Conservation (phyloP, 2,329 filamentous ascomycete genomes). For the Alternaria dauci region DNA sequence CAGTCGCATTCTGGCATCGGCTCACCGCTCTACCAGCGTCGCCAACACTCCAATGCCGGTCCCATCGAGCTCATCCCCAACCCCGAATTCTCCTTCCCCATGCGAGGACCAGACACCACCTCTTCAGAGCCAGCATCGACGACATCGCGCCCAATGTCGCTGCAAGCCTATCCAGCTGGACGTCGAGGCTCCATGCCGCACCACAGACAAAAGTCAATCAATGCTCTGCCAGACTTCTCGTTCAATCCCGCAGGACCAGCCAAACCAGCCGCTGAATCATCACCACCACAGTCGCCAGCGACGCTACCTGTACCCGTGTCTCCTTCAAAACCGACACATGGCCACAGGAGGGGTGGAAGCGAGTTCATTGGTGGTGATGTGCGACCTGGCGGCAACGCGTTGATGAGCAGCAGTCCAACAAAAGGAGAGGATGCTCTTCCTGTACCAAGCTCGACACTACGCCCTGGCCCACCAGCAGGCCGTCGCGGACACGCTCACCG, state of each 20-base stretch:
- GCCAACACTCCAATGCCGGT: slow-evolving; percentile 42
- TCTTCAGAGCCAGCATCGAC: slow-evolving; percentile 43
- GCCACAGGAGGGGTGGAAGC: slow-evolving; percentile 78
- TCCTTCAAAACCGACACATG: slow-evolving; percentile 64
- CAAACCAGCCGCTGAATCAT: slow-evolving; percentile 37
- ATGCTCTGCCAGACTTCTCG: slow-evolving; percentile 57
- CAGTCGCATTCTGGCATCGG: slow-evolving; percentile 48
- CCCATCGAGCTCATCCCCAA: slow-evolving; percentile 57
- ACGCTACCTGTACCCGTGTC: slow-evolving; percentile 49
- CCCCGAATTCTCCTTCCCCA: slow-evolving; percentile 60
- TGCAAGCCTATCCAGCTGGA: slow-evolving; percentile 46
- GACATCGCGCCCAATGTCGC: slow-evolving; percentile 50
- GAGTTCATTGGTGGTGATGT: slow-evolving; percentile 83
- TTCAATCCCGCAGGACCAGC: slow-evolving; percentile 58
- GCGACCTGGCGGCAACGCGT: slow-evolving; percentile 60
- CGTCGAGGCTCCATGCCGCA: slow-evolving; percentile 46
- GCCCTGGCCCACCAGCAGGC: slow-evolving; percentile 59
- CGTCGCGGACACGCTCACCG: slow-evolving; percentile 80
- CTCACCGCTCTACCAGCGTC: slow-evolving; percentile 51
- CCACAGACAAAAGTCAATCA: slow-evolving; percentile 53
- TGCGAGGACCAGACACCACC: slow-evolving; percentile 43
- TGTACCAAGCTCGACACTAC: slow-evolving; percentile 60
- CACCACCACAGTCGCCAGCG: slow-evolving; percentile 52
- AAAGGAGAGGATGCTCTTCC: slow-evolving; percentile 69
- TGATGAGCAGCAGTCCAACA: slow-evolving; percentile 74